These are phyloP conservation scores for Cyphellophora attinorum DNA, from an alignment of 2,329 filamentous ascomycete genomes.

Conservation along the genomic window DNA sequence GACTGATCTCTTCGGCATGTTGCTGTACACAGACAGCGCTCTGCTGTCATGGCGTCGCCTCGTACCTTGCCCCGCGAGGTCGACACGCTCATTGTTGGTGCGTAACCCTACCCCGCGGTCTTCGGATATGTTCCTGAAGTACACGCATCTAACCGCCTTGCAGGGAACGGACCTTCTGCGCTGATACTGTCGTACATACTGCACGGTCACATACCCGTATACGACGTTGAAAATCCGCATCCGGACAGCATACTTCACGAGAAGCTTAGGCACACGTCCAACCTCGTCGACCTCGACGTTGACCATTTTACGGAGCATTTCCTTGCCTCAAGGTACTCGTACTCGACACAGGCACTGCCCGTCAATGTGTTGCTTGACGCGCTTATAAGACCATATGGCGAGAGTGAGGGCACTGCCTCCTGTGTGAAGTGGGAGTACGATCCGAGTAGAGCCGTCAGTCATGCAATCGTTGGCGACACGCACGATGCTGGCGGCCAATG, in stretches of 20 bases:
- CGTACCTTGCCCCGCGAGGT: constrained; percentile 15
- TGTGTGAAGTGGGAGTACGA: constrained; percentile 46
- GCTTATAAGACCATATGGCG: constrained; percentile 48
- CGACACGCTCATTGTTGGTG: constrained; percentile 24
- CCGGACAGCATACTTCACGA: constrained; percentile 47
- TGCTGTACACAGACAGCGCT: no score
- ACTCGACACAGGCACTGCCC: constrained; percentile 15
- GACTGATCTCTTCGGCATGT: no score
- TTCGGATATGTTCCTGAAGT: neutral
- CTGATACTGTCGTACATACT: constrained; percentile 55
- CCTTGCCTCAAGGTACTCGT: constrained; percentile 29
- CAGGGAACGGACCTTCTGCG: constrained; percentile 53
- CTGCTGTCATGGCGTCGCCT: no score
- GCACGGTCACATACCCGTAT: constrained; percentile 51
- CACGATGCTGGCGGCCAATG: constrained; percentile 48
- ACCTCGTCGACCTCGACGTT: constrained; percentile 39
- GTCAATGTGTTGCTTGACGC: constrained; percentile 53
- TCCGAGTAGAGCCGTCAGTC: constrained; percentile 41
- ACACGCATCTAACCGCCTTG: neutral
- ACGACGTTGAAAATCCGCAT: constrained; percentile 40
- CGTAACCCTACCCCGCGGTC: no score
- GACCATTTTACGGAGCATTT: constrained; percentile 48
- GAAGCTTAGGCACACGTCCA: constrained; percentile 39
- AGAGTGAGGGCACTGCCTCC: constrained; percentile 45
- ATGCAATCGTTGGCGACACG: constrained; percentile 45